Conservation (phyloP, 306 rosid genomes). For the Prunus davidiana region DNA sequence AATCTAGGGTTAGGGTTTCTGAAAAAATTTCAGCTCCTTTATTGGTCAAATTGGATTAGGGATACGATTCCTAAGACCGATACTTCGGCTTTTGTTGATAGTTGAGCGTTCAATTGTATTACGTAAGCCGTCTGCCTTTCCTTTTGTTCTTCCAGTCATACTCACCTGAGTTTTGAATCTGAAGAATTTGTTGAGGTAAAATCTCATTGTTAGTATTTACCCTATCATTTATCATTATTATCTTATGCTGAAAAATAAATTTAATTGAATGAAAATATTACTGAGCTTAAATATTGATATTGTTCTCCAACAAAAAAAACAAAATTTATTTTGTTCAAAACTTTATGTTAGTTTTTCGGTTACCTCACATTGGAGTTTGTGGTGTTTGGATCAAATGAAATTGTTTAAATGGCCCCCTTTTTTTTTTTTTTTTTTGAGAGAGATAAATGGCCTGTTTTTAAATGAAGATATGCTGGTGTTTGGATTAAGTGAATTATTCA, state of each 20-base stretch:
- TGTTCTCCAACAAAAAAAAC: neutral
- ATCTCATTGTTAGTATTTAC: neutral
- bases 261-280: neutral
- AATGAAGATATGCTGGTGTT: neutral
- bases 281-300: neutral
- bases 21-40: neutral
- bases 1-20: conserved; percentile 57
- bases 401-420: neutral
- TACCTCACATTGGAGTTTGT: neutral
- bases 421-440: too few relatives aligned
- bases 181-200: conserved; percentile 26
- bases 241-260: neutral
- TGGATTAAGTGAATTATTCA: neutral
- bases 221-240: neutral
- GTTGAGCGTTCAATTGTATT: conserved; percentile 12
- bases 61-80: conserved; percentile 1
- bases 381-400: neutral
- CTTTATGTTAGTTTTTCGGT: neutral
- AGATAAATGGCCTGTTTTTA: neutral
- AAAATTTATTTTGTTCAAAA: neutral
- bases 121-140: conserved; percentile 19
- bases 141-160: conserved; percentile 9
- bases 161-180: conserved; percentile 13
- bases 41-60: conserved; percentile 37
- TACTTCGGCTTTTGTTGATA: neutral